Evolutionary conservation across 768 basidiomycete genomes (phyloP), one percentile per base, ranked within the genome.

Genomic region (Fomitopsis pulvina): DNA sequence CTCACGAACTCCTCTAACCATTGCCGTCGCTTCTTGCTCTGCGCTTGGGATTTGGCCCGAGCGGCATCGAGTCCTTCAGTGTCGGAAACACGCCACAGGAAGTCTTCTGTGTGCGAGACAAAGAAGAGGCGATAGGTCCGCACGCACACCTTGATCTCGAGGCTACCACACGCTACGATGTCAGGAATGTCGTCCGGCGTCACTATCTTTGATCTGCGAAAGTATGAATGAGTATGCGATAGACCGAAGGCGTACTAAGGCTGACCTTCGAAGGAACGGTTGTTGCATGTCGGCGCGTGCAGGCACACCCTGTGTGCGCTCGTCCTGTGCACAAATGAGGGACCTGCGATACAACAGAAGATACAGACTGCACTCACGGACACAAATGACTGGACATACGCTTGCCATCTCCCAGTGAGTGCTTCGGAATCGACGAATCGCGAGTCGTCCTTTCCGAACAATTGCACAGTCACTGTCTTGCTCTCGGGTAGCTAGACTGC

Each of bases 131-230:
- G 75, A 64, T 92, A 92, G 8, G 85, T 88, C 51, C 83, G 75
- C 29, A 91, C 75, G 66, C 93, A 95, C 50, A 96, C 79, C 54
- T 85, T 85, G 62, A 90, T 87, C 65, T 91, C 87, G 16, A 94
- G 74, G 2, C 76, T 76, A 27, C 85, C 83, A 10, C 62, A 59
- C 24, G 62, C 58, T 47, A 56, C 28, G 44, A 65, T 51, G 18
- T 52, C 37, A 25, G 56, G 45, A 39, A 53, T 43, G 21, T 40
- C 29, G 72, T 0, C 80, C 73, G 25, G 20, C 42, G 10, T n/a
- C n/a, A n/a, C n/a, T n/a, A n/a, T 9, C 24, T 6, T 5, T 14
- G 34, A 7, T 14, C 34, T 37, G 4, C 6, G 14, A 37, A 5
- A 7, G 34, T 4, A 27, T 26, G 7, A 28, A 18, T 1, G 18